Evolutionary conservation across 306 rosid species (phyloP).

Genomic region (Rosa rugosa): DNA sequence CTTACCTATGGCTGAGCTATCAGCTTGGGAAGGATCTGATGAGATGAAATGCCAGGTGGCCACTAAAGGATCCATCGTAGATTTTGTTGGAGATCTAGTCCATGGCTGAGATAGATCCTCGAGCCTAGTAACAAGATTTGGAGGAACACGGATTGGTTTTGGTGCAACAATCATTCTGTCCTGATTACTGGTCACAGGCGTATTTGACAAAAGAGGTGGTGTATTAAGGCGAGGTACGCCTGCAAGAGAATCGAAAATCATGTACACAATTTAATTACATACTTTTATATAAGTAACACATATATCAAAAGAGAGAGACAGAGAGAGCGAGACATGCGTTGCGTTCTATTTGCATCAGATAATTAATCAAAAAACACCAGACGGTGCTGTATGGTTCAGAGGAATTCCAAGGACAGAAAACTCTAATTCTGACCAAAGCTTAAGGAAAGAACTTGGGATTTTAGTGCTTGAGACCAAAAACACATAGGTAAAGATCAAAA

Average conservation of each 20-base stretch:
- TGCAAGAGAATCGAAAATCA: conserved; percentile 40
- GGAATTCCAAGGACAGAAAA: background rate
- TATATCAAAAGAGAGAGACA: background rate
- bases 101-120: conserved; percentile 97
- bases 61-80: conserved; percentile 80
- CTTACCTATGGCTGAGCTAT: conserved; percentile 69
- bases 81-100: conserved; percentile 96
- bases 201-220: conserved; percentile 79
- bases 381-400: background rate
- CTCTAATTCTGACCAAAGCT: background rate
- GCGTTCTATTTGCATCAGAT: conserved; percentile 14
- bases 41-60: conserved; percentile 83
- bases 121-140: conserved; percentile 64
- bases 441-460: background rate
- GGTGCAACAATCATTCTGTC: conserved; percentile 75
- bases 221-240: conserved; percentile 99
- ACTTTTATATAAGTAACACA: background rate
- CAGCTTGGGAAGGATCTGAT: conserved; percentile 51
- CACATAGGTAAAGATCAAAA: background rate
- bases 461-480: background rate
- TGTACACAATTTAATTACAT: background rate
- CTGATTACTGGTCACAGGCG: conserved; percentile 52
- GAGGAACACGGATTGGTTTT: conserved; percentile 82
- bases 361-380: conserved; percentile 19
- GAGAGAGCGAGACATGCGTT: background rate